Evolutionary conservation across 768 basidiomycete genomes (phyloP).

Genomic region (Rhodotorula sphaerocarpa): DNA sequence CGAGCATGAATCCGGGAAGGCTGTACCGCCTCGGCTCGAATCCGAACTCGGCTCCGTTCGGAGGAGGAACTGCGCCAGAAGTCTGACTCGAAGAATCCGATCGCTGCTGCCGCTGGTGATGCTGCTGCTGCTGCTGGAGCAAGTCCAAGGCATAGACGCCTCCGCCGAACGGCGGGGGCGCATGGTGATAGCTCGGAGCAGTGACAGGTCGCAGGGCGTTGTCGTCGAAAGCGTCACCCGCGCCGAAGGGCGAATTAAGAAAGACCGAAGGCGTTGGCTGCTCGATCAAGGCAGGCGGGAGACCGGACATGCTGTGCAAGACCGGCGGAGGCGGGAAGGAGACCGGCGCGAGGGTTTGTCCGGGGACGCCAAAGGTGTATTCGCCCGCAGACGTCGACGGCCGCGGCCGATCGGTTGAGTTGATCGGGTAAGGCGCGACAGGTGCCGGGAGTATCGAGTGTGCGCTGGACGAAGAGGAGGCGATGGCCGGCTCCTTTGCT

Average conservation of each 20-base stretch:
- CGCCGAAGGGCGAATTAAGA: too few relatives aligned
- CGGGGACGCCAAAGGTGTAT: constrained; percentile 23
- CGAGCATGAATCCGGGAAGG: background rate
- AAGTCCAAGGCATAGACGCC: too few relatives aligned
- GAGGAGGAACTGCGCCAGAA: background rate
- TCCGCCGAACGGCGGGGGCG: too few relatives aligned
- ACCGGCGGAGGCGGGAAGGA: background rate
- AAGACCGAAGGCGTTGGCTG: too few relatives aligned
- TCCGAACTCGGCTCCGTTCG: too few relatives aligned
- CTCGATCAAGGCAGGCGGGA: background rate
- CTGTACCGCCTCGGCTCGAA: constrained; percentile 8
- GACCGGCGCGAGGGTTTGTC: constrained; percentile 13
- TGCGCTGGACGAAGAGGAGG: background rate
- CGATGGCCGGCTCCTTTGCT: constrained; percentile 8
- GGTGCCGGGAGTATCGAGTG: background rate
- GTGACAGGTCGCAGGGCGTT: background rate
- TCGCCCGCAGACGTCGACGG: constrained; percentile 33
- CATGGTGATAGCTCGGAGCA: too few relatives aligned
- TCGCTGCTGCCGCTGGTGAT: background rate
- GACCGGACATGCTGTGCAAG: background rate
- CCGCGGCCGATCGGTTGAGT: constrained; percentile 9
- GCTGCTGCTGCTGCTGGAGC: too few relatives aligned
- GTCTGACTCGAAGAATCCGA: background rate
- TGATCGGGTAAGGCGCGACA: too few relatives aligned
- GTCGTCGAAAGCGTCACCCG: background rate